These are phyloP conservation scores for Scedosporium boydii DNA, from an alignment of 2,329 filamentous ascomycete species.

Conservation along the genomic window DNA sequence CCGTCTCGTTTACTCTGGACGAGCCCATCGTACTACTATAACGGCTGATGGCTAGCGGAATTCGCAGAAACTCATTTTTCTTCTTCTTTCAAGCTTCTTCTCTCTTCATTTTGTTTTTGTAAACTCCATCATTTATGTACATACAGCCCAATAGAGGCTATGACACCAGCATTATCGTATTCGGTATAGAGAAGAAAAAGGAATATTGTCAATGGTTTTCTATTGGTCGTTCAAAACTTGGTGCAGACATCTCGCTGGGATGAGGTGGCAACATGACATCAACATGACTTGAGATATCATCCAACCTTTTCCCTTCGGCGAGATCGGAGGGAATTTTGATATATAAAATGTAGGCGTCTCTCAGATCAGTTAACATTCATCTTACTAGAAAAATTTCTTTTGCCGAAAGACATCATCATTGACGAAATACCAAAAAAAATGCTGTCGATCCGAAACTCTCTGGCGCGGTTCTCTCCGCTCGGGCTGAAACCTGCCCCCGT, in stretches of 20 bases:
- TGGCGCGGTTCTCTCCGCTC: no score
- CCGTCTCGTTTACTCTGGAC: conserved; percentile 29
- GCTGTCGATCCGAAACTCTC: no score
- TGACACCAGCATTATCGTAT: neutral
- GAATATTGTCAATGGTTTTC: neutral
- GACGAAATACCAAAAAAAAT: no score
- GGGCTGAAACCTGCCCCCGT: no score
- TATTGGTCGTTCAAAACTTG: no score
- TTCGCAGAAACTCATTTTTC: neutral
- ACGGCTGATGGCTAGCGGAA: neutral
- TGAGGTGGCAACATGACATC: neutral
- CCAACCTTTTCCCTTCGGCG: neutral
- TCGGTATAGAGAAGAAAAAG: neutral
- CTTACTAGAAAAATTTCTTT: no score
- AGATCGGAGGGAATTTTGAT: neutral
- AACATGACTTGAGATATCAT: neutral
- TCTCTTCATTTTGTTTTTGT: neutral
- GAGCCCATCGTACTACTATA: neutral
- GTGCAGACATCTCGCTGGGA: neutral
- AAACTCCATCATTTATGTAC: no score
- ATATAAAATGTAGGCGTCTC: no score
- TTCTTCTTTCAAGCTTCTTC: neutral
- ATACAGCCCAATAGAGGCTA: neutral
- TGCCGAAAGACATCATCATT: no score
- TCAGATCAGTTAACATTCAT: no score